Percentiles rank a stretch among this genome's conserved stretches.
Evolutionary conservation across 164 flowering plant species (phyloP).

Genomic region (Echeveria elegans): DNA sequence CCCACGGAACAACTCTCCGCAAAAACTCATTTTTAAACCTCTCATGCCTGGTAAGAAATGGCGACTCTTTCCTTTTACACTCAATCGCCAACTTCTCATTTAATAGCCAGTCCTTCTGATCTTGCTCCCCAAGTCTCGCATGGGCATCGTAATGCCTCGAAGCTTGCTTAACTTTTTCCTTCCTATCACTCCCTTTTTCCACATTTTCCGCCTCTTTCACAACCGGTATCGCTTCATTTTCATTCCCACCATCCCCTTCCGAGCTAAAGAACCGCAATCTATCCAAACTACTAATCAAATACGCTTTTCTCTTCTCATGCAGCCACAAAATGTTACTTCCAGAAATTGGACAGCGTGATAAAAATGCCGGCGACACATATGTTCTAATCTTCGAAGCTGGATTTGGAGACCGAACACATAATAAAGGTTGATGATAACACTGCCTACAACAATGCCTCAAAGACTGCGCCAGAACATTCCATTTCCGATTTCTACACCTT

Average conservation of each 20-base stretch:
- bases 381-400: slow-evolving; percentile 18
- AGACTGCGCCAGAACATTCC: slow-evolving; percentile 28
- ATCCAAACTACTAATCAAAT: not conserved
- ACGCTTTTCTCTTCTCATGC: not conserved
- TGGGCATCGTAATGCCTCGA: slow-evolving; percentile 45
- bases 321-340: slow-evolving; percentile 7
- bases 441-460: slow-evolving; percentile 25
- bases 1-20: slow-evolving; percentile 86
- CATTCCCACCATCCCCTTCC: slow-evolving; percentile 3
- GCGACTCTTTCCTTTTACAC: slow-evolving; percentile 70
- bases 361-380: slow-evolving; percentile 15
- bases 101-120: slow-evolving; percentile 86
- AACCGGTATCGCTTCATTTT: slow-evolving; percentile 34
- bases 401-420: slow-evolving; percentile 15
- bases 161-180: slow-evolving; percentile 25
- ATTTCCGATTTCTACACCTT: slow-evolving; percentile 36
- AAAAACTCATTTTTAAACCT: slow-evolving; percentile 73
- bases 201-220: slow-evolving; percentile 35
- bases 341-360: slow-evolving; percentile 11
- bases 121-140: slow-evolving; percentile 79
- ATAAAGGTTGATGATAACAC: slow-evolving; percentile 11
- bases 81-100: slow-evolving; percentile 70
- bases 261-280: slow-evolving; percentile 1
- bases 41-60: slow-evolving; percentile 61
- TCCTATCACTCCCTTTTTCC: slow-evolving; percentile 37